Evolutionary conservation across 768 basidiomycete genomes (phyloP).

Genomic region (Boletus reticuloceps): DNA sequence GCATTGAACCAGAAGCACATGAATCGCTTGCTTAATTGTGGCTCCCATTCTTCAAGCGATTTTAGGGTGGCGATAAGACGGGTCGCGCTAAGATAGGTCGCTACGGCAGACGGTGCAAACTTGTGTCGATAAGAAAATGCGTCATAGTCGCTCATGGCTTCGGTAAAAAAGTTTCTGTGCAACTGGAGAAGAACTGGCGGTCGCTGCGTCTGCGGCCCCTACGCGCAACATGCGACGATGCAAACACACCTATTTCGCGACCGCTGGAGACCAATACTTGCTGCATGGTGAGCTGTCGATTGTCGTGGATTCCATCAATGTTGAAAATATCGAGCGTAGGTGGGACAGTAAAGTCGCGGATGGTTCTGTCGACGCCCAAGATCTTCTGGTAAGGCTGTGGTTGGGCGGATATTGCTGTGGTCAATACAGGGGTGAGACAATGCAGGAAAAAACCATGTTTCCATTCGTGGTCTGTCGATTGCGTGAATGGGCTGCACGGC

Average conservation of each 20-base stretch:
- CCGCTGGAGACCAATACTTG: slow-evolving; percentile 58
- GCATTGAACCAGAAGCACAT: slow-evolving; percentile 75
- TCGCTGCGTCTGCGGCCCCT: background rate
- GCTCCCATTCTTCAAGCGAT: slow-evolving; percentile 54
- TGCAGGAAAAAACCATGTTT: slow-evolving; percentile 62
- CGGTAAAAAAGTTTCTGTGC: slow-evolving; percentile 66
- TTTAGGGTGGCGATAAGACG: slow-evolving; percentile 57
- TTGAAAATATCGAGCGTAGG: slow-evolving; percentile 45
- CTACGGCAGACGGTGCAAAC: slow-evolving; percentile 68
- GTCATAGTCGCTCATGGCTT: slow-evolving; percentile 54
- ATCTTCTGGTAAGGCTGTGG: slow-evolving; percentile 52
- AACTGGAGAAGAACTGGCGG: slow-evolving; percentile 60
- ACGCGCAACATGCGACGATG: slow-evolving; percentile 13
- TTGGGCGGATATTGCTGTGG: slow-evolving; percentile 52
- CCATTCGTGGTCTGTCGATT: slow-evolving; percentile 61
- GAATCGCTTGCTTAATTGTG: slow-evolving; percentile 61
- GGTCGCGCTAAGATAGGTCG: slow-evolving; percentile 60
- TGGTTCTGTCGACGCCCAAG: slow-evolving; percentile 49
- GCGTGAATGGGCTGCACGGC: slow-evolving; percentile 11
- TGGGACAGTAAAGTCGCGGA: slow-evolving; percentile 57
- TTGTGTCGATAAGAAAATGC: slow-evolving; percentile 57
- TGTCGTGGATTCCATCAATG: slow-evolving; percentile 34
- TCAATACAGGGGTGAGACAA: slow-evolving; percentile 62
- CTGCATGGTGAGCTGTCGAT: slow-evolving; percentile 62
- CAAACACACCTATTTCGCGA: slow-evolving; percentile 55